A percentile compares a stretch with the other conserved stretches of the same genome.
Evolutionary conservation across 202 grass and related monocot genomes (phyloP).

Genomic region (Bolboschoenoplectus hybrid): DNA sequence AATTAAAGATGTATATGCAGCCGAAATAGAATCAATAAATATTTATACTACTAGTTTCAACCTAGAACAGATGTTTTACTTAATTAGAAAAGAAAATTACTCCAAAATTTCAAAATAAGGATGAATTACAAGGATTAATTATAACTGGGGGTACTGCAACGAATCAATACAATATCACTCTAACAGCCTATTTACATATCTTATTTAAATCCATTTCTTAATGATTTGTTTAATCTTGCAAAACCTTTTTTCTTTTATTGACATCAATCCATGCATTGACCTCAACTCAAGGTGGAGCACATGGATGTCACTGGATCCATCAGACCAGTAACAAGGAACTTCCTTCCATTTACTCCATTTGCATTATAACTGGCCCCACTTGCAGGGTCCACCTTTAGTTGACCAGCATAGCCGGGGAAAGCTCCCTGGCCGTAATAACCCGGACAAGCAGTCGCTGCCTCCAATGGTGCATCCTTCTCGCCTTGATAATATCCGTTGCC

Average conservation of each 20-base stretch:
- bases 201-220: neutral
- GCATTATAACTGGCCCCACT: conserved; percentile 50
- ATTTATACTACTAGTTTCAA: neutral
- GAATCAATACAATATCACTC: conserved; percentile 36
- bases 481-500: conserved; percentile 49
- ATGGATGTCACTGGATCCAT: conserved; percentile 31
- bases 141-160: neutral
- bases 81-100: neutral
- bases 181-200: conserved; percentile 29
- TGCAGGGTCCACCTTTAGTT: conserved; percentile 33
- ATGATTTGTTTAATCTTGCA: neutral
- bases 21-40: neutral
- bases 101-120: conserved; percentile 13
- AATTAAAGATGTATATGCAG: too few relatives aligned
- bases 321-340: conserved; percentile 42
- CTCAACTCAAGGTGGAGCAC: conserved; percentile 50
- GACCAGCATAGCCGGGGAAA: conserved; percentile 43
- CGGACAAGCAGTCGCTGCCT: conserved; percentile 44
- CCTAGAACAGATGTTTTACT: neutral
- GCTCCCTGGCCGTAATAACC: conserved; percentile 40
- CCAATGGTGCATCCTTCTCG: conserved; percentile 29
- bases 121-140: conserved; percentile 7
- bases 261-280: neutral
- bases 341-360: conserved; percentile 36
- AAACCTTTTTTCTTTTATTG: neutral